Evolutionary conservation across 148 eudicot genomes (phyloP).

Genomic region (Diospyros kaki): DNA sequence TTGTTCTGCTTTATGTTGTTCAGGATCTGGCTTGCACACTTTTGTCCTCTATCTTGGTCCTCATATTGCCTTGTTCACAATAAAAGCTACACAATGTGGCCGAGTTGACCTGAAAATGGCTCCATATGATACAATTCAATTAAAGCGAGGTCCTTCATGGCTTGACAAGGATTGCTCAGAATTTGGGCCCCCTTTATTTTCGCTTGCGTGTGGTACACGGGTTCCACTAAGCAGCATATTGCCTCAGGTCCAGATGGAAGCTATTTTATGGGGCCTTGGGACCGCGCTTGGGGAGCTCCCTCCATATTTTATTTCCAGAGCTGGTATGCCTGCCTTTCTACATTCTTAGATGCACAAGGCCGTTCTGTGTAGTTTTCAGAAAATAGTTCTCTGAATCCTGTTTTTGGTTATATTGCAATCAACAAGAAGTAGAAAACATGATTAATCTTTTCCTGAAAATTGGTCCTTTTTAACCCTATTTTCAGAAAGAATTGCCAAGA

Average conservation of each 20-base stretch:
- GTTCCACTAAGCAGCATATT: constrained; percentile 89
- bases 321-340: constrained; percentile 41
- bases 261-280: constrained; percentile 89
- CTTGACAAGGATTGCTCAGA: constrained; percentile 85
- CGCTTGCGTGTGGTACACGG: constrained; percentile 44
- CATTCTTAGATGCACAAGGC: not conserved
- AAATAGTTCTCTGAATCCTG: not conserved
- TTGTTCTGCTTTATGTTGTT: constrained; percentile 13
- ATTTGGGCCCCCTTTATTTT: constrained; percentile 71
- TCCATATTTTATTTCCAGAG: constrained; percentile 95
- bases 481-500: not conserved
- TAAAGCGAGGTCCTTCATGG: constrained; percentile 86
- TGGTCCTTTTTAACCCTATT: not conserved
- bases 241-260: constrained; percentile 92
- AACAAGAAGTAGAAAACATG: not conserved
- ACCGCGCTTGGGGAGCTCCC: constrained; percentile 99
- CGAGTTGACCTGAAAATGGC: constrained; percentile 93
- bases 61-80: constrained; percentile 89
- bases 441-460: not conserved
- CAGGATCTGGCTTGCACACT: constrained; percentile 98
- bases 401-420: not conserved
- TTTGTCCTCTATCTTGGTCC: constrained; percentile 97
- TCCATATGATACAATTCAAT: constrained; percentile 91
- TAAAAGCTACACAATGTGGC: constrained; percentile 93
- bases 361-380: not conserved